Evolutionary conservation across 2,329 filamentous ascomycete genomes (phyloP).

Genomic region (Stagonosporopsis vannaccii): DNA sequence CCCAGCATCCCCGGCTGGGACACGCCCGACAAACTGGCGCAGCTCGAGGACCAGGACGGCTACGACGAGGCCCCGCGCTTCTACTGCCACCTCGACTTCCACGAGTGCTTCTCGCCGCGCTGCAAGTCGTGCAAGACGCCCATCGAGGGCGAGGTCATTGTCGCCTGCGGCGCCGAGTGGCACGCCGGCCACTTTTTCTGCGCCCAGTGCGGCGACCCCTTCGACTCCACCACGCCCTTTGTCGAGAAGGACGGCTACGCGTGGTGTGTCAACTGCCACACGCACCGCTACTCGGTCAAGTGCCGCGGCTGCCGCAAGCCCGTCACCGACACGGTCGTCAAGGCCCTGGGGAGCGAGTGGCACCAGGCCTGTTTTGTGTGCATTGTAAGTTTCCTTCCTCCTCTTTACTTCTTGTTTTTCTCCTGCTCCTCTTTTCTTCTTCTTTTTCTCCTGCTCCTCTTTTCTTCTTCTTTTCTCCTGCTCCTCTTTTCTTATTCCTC

Average conservation of each 20-base stretch:
- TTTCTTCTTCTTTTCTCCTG: too few relatives aligned
- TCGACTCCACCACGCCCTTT: slow-evolving; percentile 73
- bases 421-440: too few relatives aligned
- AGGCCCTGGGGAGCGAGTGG: slow-evolving; percentile 91
- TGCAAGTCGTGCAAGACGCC: slow-evolving; percentile 97
- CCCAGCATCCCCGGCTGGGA: slow-evolving; percentile 48
- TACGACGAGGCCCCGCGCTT: slow-evolving; percentile 74
- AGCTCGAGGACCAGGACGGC: slow-evolving; percentile 66
- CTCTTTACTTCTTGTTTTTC: too few relatives aligned
- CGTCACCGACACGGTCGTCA: slow-evolving; percentile 88
- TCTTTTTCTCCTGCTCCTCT: too few relatives aligned
- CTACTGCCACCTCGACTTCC: slow-evolving; percentile 98
- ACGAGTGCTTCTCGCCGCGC: slow-evolving; percentile 88
- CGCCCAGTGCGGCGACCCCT: slow-evolving; percentile 91
- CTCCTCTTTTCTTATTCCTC: not conserved
- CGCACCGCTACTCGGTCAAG: slow-evolving; percentile 86
- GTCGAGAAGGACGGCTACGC: slow-evolving; percentile 98
- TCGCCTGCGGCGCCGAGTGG: slow-evolving; percentile 94
- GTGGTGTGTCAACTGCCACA: slow-evolving; percentile 94
- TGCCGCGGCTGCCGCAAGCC: slow-evolving; percentile 84
- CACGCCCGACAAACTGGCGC: slow-evolving; percentile 66
- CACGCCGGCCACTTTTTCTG: slow-evolving; percentile 99
- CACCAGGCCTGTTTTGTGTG: slow-evolving; percentile 93
- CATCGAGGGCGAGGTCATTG: slow-evolving; percentile 92
- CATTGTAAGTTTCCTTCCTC: slow-evolving; percentile 52